Conservation (phyloP, 2,329 filamentous ascomycete genomes). For the Fusarium decemcellulare region DNA sequence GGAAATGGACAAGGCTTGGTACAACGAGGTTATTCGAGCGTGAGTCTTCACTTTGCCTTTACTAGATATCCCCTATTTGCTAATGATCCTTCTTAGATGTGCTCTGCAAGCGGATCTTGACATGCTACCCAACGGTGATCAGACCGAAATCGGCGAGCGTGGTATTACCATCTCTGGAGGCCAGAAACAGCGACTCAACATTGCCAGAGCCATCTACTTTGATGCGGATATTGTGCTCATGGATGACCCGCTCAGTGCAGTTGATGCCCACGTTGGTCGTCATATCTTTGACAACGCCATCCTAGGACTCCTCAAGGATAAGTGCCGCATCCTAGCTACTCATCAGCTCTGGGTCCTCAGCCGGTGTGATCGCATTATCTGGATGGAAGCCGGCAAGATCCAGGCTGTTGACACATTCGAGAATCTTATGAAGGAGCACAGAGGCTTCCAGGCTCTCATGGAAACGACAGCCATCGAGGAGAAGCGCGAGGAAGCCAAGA, state of each 20-base stretch:
- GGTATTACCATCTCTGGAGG: constrained; percentile 96
- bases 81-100: constrained; percentile 65
- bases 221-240: constrained; percentile 77
- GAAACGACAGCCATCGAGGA: constrained; percentile 83
- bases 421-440: constrained; percentile 84
- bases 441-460: constrained; percentile 87
- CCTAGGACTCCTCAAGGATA: constrained; percentile 87
- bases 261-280: constrained; percentile 78
- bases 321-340: constrained; percentile 92
- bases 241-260: constrained; percentile 78
- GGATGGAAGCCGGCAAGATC: constrained; percentile 90
- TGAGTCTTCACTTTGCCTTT: constrained; percentile 51
- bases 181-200: constrained; percentile 95
- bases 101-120: constrained; percentile 88
- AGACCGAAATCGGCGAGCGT: constrained; percentile 94
- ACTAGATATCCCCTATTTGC: constrained; percentile 1
- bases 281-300: constrained; percentile 96
- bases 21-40: constrained; percentile 85
- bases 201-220: constrained; percentile 85
- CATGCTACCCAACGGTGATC: constrained; percentile 91
- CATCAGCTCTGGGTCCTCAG: constrained; percentile 95
- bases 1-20: constrained; percentile 82
- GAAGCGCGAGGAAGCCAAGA: constrained; percentile 67
- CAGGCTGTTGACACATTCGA: constrained; percentile 91
- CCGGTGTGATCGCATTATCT: constrained; percentile 91